phyloP scores from a whole-genome alignment of 2,329 filamentous ascomycete genomes.

The Samsoniella hepiali region DNA sequence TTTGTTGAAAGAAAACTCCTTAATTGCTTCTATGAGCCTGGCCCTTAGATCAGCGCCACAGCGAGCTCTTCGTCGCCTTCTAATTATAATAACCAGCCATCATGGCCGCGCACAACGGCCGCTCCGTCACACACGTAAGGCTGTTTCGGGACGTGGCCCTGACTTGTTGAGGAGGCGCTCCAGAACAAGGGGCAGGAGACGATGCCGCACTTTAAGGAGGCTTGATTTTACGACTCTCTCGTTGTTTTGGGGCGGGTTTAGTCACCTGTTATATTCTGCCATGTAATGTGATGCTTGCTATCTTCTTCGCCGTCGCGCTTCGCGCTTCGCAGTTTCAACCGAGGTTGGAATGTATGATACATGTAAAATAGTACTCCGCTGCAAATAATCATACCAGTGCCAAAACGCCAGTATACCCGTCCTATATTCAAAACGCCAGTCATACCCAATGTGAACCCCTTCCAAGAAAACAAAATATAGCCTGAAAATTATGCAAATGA shows the following conservation, averaged over 20 bases:
- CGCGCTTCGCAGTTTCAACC: not conserved
- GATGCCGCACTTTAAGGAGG: not conserved
- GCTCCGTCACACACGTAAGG: not conserved
- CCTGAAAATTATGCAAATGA: slow-evolving; percentile 29
- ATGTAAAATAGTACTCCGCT: not conserved
- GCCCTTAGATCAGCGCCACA: not conserved
- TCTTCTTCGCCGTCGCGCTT: not conserved
- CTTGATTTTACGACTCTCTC: not conserved
- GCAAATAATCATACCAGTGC: not conserved
- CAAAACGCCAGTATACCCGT: not conserved
- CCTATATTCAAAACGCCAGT: not conserved
- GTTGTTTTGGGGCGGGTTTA: not conserved
- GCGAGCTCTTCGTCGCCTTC: slow-evolving; percentile 13
- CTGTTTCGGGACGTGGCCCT: slow-evolving; percentile 24
- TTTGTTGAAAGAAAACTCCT: not conserved
- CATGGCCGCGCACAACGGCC: slow-evolving; percentile 30
- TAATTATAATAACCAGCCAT: slow-evolving; percentile 29
- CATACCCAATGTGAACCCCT: not conserved
- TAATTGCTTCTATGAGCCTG: not conserved
- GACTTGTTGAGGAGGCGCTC: not conserved
- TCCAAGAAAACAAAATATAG: not conserved
- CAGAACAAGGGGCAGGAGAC: not conserved
- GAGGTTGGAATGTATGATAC: not conserved
- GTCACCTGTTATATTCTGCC: not conserved
- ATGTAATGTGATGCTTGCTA: not conserved